Base-by-base conservation (phyloP, 2,329 filamentous ascomycete genomes). In the Aulographum hederae region DNA sequence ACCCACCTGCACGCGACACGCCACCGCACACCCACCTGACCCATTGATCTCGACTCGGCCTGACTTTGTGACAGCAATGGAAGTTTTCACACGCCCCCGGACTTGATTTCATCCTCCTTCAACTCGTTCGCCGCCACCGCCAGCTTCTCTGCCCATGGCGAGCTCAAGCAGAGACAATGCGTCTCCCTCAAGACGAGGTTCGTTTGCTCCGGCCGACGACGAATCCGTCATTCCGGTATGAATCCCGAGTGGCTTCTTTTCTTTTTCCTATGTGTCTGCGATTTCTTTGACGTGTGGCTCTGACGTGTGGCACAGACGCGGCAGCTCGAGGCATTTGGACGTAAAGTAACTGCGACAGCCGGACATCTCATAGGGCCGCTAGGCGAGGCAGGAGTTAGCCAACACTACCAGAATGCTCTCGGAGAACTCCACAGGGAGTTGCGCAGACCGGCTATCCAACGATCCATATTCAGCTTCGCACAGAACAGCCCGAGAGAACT, bases 281-380 rank as follows among this genome's bases (percentile, higher is more conserved):
- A 8, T n/a, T 25, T 25, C 21, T 25, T n/a, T 25, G n/a, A 25
- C 21, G n/a, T n/a, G n/a, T n/a, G n/a, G n/a, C n/a, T n/a, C 29
- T 19, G 18, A 4, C 37, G 36, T n/a, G 35, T 31, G 26, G 28
- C 21, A 18, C 43, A 93, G 84, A 73, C 81, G 34, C 78, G 82
- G 45, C 80, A 89, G 41, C 62, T 95, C 44, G 85, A 94, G 58
- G 79, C 81, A 34, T 94, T 98, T 56, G 73, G 84, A 42, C 75
- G 86, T 49, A 98, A 94, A 58, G 84, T 95, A 39, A 89, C 85
- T 18, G 82, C 82, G 18, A 95, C 89, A 14, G 89, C 89, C 34
- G 80, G 73, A 46, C 84, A 92, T 53, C 65, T 98, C 42, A 92
- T 95, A 46, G 34, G 49, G 10, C 72, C 76, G 29, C 56, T 70